Evolutionary conservation across 2,329 filamentous ascomycete genomes (phyloP), one percentile per base, ranked within the genome.

Genomic region (Coniochaeta prunicola): DNA sequence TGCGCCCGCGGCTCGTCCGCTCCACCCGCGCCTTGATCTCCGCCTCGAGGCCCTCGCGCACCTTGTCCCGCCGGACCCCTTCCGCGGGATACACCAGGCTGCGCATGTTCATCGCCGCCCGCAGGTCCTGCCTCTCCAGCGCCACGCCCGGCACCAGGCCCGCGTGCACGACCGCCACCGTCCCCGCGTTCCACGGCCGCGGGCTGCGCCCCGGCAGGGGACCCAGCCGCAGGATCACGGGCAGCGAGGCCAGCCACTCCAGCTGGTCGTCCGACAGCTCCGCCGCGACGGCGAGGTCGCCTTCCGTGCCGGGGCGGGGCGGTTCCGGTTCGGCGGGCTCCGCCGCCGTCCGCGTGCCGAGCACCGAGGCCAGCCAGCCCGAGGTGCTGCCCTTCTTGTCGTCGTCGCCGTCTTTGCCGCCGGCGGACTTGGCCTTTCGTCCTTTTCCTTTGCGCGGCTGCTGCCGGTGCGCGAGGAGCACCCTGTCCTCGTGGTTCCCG

Each of bases 81-180:
- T 83, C 86, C 12, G 79, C 74, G 19, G 86, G 74, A 63, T 78
- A 80, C 64, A 89, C 80, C 58, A 96, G 82, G 7, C 86, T 90
- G 59, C 92, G 86, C 90, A 99, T 96, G 69, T 91, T 94, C 92
- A 97, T 97, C 42, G 90, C 89, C 57, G 88, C 87, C 71, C 84
- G 86, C 0, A 92, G 88, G 71, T 97, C 81, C 65, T 88, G 93
- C 57, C 81, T 77, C 53, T 87, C 78, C 15, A 96, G 77, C 0
- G 82, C 72, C 0, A 96, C 75, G 5, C 86, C 88, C 0, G 93
- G 91, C 0, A 94, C 86, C 2, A 97, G 79, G 0, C 94, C 94
- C 0, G 85, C 93, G 74, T 97, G 94, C 7, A 92, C 93, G 56
- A 92, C 87, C 5, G 88, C 79, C 4, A 96, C 78, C 59, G 87